Percentiles rank a stretch among this genome's conserved stretches.
Conservation (phyloP, 2,329 filamentous ascomycete species). For the Colletotrichum chrysophilum region DNA sequence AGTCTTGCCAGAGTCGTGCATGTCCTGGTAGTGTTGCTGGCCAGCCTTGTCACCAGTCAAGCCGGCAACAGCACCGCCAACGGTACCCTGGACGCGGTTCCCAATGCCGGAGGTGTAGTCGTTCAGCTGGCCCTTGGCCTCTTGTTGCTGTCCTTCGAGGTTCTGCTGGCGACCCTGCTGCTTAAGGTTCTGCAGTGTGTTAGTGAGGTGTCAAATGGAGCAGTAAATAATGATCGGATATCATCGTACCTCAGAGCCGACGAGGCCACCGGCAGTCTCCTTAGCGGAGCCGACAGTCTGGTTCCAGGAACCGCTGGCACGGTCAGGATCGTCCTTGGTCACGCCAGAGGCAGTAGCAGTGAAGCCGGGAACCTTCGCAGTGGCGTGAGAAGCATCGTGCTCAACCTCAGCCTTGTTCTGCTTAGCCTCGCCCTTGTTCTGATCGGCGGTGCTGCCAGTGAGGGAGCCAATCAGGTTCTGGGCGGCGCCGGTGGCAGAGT, state of each 20-base stretch:
- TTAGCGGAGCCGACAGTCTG: conserved; percentile 89
- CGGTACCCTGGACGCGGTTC: conserved; percentile 71
- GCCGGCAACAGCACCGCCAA: conserved; percentile 75
- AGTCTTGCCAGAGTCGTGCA: conserved; percentile 85
- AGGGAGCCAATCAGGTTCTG: conserved; percentile 76
- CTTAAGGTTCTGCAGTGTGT: conserved; percentile 63
- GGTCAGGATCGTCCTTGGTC: conserved; percentile 74
- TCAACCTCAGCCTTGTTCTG: conserved; percentile 70
- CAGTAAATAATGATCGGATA: background rate
- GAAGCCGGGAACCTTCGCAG: conserved; percentile 75
- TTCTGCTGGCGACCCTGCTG: conserved; percentile 79
- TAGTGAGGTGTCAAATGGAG: background rate
- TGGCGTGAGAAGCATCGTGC: conserved; percentile 76
- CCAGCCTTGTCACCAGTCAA: conserved; percentile 73
- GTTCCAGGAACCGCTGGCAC: conserved; percentile 78
- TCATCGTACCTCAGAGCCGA: conserved; percentile 70
- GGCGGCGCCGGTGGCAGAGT: conserved; percentile 73
- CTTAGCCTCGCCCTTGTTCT: conserved; percentile 68
- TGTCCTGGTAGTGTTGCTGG: conserved; percentile 67
- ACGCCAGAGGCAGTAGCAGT: conserved; percentile 73
- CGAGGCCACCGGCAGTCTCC: conserved; percentile 76
- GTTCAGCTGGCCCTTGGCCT: conserved; percentile 80
- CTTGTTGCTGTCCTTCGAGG: conserved; percentile 77
- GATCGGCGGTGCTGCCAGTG: conserved; percentile 74
- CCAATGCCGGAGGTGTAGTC: conserved; percentile 73